Base-by-base conservation (phyloP, 441 rosid genomes). In the Populus hybrid region DNA sequence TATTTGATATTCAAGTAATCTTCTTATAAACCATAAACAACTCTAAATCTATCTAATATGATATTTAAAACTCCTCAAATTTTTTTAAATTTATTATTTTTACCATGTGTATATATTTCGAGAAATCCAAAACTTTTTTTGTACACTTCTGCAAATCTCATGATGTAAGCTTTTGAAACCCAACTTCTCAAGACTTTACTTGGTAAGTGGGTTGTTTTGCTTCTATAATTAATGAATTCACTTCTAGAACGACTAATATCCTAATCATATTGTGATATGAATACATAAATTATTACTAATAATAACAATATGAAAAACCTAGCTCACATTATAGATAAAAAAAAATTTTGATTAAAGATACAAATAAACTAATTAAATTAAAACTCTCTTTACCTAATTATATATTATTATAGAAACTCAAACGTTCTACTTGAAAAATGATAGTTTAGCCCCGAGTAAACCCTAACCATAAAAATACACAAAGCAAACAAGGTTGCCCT, bases 41-140 rank as follows among this genome's bases (percentile, higher is more conserved):
- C n/a, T n/a, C n/a, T 3, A 29, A 29, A 29, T 29, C 3, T 29
- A 29, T 29, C 0, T 29, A 29, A 29, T 3, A 29, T 29, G 3
- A 29, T 29, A 3, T 4, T 29, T 29, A 4, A 29, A 29, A 42
- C 0, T 12, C 1, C 0, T 42, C 0, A 40, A 38, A 0, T 36
- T 36, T 36, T 36, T 36, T 36, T 1, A 10, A 42, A 42, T 42
- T 42, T 3, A 42, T 11, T 3, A 38, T 11, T 11, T 42, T 11
- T 1, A 42, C 16, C 1, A 0, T 3, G 1, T 40, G 12, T 10
- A 10, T 0, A 3, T 2, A 0, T 12, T 42, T 42, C 4, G 5
- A 10, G 4, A 42, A 42, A 12, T 18, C 16, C 6, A 45, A 45
- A 1, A 45, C 53, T 45, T 0, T 12, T 12, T 45, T 3, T 3